These are phyloP conservation scores for Sungouiozyma ichnusensis DNA, from an alignment of 805 yeast species.

Conservation along the genomic window DNA sequence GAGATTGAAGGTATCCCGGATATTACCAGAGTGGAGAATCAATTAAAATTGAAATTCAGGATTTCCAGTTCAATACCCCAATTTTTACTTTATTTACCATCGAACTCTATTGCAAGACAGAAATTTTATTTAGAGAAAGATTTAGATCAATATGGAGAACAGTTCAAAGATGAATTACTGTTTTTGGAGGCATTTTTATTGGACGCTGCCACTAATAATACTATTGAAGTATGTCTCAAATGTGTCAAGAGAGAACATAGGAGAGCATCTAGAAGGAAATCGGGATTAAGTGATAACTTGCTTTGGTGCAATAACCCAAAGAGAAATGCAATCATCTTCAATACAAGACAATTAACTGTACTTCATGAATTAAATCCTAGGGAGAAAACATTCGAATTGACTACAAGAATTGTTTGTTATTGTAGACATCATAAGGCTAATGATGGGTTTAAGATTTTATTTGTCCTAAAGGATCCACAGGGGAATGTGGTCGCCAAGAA, in stretches of 20 bases:
- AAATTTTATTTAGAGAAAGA: conserved; percentile 57
- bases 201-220: conserved; percentile 38
- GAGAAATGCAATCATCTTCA: conserved; percentile 80
- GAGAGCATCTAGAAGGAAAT: conserved; percentile 85
- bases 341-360: conserved; percentile 78
- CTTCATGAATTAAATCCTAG: conserved; percentile 4
- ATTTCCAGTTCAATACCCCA: conserved; percentile 69
- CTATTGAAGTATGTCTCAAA: conserved; percentile 75
- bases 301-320: conserved; percentile 69
- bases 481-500: conserved; percentile 63
- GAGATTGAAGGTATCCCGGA: conserved; percentile 57
- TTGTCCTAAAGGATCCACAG: conserved; percentile 51
- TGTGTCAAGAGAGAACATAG: conserved; percentile 90
- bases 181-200: conserved; percentile 76
- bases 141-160: conserved; percentile 31
- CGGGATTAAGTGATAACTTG: conserved; percentile 60
- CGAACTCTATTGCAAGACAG: conserved; percentile 80
- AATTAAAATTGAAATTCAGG: conserved; percentile 63
- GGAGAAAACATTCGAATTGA: conserved; percentile 34
- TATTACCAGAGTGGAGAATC: conserved; percentile 90
- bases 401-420: conserved; percentile 82
- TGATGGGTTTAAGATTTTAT: conserved; percentile 69
- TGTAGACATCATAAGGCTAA: conserved; percentile 90
- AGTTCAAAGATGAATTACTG: conserved; percentile 44
- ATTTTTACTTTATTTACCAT: conserved; percentile 65